Conservation (phyloP, 208 protist genomes). For the Crithidia acanthocephali region DNA sequence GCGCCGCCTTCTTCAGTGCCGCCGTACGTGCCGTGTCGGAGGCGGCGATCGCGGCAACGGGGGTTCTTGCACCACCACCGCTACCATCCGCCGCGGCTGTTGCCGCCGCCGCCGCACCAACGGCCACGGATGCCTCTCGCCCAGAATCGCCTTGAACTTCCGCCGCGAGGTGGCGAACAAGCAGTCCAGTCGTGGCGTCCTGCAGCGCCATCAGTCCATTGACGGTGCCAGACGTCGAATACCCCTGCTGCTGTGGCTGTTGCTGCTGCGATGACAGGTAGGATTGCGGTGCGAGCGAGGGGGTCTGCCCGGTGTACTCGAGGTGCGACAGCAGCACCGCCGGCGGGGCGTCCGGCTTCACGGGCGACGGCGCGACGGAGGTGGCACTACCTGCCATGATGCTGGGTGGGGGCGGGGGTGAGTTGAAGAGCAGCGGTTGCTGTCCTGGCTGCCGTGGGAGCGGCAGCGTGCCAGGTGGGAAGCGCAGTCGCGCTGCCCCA, state of each 20-base stretch:
- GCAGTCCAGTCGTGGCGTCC: conserved; percentile 28
- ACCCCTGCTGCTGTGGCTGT: neutral
- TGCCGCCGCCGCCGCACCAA: neutral
- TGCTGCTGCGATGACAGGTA: conserved; percentile 14
- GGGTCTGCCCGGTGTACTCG: conserved; percentile 14
- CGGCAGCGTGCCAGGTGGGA: neutral
- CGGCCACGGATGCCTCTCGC: neutral
- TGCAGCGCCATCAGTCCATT: conserved; percentile 22
- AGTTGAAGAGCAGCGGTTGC: neutral
- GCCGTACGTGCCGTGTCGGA: neutral
- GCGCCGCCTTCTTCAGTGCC: conserved; percentile 1
- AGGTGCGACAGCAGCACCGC: conserved; percentile 29
- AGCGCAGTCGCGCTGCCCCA: neutral
- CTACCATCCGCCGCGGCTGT: too few relatives aligned
- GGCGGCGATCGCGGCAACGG: neutral
- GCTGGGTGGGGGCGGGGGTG: neutral
- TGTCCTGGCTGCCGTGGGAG: neutral
- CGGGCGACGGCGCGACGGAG: neutral
- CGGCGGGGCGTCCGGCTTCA: conserved; percentile 5
- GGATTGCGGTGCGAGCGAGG: conserved; percentile 11
- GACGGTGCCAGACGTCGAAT: neutral
- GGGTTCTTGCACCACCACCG: neutral
- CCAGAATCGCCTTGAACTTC: neutral
- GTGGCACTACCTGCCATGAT: neutral
- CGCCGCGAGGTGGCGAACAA: conserved; percentile 21